Conservation (phyloP, 352 stramenopile genomes). For the Phytopythium mirpurense region DNA sequence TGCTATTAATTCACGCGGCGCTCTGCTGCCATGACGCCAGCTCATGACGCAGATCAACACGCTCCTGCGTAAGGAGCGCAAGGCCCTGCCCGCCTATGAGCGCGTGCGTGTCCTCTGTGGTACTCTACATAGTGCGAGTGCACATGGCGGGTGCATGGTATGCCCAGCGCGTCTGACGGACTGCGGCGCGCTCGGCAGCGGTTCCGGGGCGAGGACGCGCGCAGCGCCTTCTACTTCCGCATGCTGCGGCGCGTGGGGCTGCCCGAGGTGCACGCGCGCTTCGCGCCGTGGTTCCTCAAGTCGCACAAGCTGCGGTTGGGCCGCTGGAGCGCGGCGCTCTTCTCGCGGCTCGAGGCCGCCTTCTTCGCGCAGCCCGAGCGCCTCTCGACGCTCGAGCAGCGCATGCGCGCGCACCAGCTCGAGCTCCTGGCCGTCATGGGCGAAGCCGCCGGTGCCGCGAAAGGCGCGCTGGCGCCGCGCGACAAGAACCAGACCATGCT, state of each 20-base stretch:
- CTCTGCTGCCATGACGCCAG: slow-evolving; percentile 14
- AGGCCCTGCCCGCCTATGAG: slow-evolving; percentile 37
- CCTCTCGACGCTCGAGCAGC: slow-evolving; percentile 56
- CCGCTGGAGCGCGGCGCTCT: slow-evolving; percentile 62
- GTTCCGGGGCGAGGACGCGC: slow-evolving; percentile 58
- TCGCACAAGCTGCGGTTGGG: slow-evolving; percentile 65
- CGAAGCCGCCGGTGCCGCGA: not conserved
- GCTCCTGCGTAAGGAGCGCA: slow-evolving; percentile 57
- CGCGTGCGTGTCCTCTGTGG: no score
- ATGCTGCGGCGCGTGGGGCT: slow-evolving; percentile 71
- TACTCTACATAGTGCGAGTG: no score
- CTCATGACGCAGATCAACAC: slow-evolving; percentile 67
- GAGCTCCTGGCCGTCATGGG: slow-evolving; percentile 35
- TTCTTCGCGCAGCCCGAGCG: slow-evolving; percentile 50
- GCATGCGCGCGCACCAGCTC: slow-evolving; percentile 48
- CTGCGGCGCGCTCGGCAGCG: slow-evolving; percentile 36
- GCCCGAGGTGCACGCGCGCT: slow-evolving; percentile 64
- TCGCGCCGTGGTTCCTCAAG: slow-evolving; percentile 77
- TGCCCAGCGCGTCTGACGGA: no score
- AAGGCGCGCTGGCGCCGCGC: slow-evolving; percentile 23
- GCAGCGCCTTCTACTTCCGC: slow-evolving; percentile 68
- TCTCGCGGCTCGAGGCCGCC: slow-evolving; percentile 54
- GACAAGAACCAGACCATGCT: slow-evolving; percentile 57
- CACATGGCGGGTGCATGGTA: no score
- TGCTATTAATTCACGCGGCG: no score